phyloP scores from a whole-genome alignment of 345 rosid genomes.

The Gossypium bickii region DNA sequence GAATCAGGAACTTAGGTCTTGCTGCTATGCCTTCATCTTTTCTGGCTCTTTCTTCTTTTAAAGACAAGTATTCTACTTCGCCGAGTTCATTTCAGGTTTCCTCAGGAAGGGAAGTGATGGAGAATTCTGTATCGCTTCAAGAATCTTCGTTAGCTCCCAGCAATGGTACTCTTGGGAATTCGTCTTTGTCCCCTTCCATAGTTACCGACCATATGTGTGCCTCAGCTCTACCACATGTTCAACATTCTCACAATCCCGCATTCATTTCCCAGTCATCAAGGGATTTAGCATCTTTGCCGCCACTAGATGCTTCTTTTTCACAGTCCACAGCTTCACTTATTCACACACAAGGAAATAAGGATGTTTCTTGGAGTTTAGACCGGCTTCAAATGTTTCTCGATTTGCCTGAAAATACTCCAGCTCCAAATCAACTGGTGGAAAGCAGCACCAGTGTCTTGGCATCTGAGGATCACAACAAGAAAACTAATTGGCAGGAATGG shows the following conservation, averaged over 20 bases:
- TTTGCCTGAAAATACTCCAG: slow-evolving; percentile 39
- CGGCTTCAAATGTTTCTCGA: slow-evolving; percentile 48
- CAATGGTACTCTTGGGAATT: slow-evolving; percentile 28
- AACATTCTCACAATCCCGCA: slow-evolving; percentile 35
- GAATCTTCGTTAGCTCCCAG: slow-evolving; percentile 33
- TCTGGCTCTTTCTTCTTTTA: slow-evolving; percentile 34
- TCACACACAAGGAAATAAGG: slow-evolving; percentile 40
- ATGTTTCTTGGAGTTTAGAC: slow-evolving; percentile 47
- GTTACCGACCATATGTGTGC: slow-evolving; percentile 28
- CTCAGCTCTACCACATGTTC: slow-evolving; percentile 32
- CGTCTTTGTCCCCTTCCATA: slow-evolving; percentile 33
- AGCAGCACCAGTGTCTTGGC: slow-evolving; percentile 34
- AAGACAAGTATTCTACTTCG: slow-evolving; percentile 34
- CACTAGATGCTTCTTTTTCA: slow-evolving; percentile 25
- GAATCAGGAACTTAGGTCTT: slow-evolving; percentile 16
- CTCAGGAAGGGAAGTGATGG: slow-evolving; percentile 43
- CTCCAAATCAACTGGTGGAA: slow-evolving; percentile 40
- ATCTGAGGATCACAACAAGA: slow-evolving; percentile 37
- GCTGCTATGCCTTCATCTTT: slow-evolving; percentile 39
- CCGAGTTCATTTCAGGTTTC: slow-evolving; percentile 38
- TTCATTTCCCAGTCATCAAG: slow-evolving; percentile 35
- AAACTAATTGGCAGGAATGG: slow-evolving; percentile 64
- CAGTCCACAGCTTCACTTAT: slow-evolving; percentile 28
- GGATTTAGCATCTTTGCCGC: slow-evolving; percentile 27
- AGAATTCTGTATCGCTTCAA: slow-evolving; percentile 32